Evolutionary conservation across 805 yeast species (phyloP).

Genomic region (Barnettozyma pratensis): DNA sequence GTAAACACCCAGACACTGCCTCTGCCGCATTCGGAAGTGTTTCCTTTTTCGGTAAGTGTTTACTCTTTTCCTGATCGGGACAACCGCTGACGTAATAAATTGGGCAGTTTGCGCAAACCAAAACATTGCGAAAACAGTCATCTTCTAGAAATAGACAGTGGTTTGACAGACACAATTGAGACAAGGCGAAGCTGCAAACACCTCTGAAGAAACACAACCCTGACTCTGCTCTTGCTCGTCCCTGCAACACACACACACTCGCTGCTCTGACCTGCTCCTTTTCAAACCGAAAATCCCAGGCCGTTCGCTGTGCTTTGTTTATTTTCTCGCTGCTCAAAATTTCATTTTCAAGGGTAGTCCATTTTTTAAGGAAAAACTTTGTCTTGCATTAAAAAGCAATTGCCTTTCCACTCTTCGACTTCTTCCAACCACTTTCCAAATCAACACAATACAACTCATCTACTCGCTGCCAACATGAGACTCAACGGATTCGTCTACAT

Average conservation of each 20-base stretch:
- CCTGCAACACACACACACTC: neutral
- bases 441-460: too few species aligned
- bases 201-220: too few species aligned
- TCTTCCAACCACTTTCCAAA: neutral
- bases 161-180: neutral
- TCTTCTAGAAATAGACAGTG: neutral
- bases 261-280: neutral
- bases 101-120: neutral
- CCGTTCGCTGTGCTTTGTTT: neutral
- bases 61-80: neutral
- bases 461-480: conserved; percentile 2
- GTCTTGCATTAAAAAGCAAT: neutral
- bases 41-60: neutral
- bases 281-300: neutral
- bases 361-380: neutral
- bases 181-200: too few species aligned
- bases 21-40: neutral
- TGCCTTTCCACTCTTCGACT: neutral
- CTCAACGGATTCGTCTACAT: conserved; percentile 8
- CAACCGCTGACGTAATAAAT: neutral
- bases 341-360: neutral
- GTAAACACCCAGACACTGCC: neutral
- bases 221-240: too few species aligned
- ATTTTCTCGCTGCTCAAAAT: neutral
- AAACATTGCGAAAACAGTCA: neutral